Conservation (phyloP, 257 asterid genomes). For the Phtheirospermum japonicum region DNA sequence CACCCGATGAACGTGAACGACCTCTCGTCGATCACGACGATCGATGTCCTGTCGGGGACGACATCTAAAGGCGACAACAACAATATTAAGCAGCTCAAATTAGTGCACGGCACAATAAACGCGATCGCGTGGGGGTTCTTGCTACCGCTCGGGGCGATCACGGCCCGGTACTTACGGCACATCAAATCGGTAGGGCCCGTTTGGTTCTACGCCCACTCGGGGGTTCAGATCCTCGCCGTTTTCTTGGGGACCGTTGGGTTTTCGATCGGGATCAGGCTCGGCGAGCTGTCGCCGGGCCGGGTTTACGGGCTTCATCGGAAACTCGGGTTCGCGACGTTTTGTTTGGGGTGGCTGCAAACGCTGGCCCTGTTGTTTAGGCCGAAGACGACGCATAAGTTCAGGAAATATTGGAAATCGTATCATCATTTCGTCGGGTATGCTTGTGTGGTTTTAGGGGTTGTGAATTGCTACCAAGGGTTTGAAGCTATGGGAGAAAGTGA, state of each 20-base stretch:
- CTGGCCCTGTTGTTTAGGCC: slow-evolving; percentile 81
- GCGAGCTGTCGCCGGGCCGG: slow-evolving; percentile 66
- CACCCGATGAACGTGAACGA: slow-evolving; percentile 65
- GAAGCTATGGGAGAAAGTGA: slow-evolving; percentile 64
- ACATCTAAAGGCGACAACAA: slow-evolving; percentile 35
- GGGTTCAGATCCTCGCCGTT: slow-evolving; percentile 58
- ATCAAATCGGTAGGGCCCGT: slow-evolving; percentile 53
- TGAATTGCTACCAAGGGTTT: slow-evolving; percentile 84
- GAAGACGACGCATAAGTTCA: slow-evolving; percentile 62
- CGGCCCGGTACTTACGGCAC: slow-evolving; percentile 69
- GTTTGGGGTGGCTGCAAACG: slow-evolving; percentile 85
- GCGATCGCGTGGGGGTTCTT: slow-evolving; percentile 81
- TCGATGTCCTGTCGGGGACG: slow-evolving; percentile 63
- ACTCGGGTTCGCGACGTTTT: slow-evolving; percentile 66
- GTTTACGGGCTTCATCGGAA: slow-evolving; percentile 71
- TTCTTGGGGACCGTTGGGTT: slow-evolving; percentile 76
- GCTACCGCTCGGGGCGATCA: slow-evolving; percentile 68
- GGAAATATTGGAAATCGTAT: slow-evolving; percentile 92
- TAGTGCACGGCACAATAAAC: slow-evolving; percentile 56
- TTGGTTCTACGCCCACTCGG: slow-evolving; percentile 88
- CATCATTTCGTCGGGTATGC: slow-evolving; percentile 93
- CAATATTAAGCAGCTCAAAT: slow-evolving; percentile 43
- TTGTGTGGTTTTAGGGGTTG: slow-evolving; percentile 72
- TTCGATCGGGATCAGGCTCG: slow-evolving; percentile 63
- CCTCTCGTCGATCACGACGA: slow-evolving; percentile 61